Percentiles rank a stretch among this genome's conserved stretches.
phyloP scores from a whole-genome alignment of 768 basidiomycete genomes.

The Rubroboletus satanas region DNA sequence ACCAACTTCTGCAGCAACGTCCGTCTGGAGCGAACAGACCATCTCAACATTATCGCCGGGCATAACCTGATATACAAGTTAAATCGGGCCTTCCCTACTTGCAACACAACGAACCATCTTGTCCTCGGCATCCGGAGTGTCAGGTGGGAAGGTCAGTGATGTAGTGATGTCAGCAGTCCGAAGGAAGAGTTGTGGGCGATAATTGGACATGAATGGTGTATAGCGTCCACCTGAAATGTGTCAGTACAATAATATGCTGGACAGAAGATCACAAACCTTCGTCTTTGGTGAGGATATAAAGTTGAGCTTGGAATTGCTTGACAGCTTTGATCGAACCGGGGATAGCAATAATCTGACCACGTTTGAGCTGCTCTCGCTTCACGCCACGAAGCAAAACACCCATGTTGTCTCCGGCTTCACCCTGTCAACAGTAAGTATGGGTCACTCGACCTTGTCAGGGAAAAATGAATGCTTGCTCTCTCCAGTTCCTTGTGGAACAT shows the following conservation, averaged over 20 bases:
- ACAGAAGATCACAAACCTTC: conserved; percentile 36
- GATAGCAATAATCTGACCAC: conserved; percentile 87
- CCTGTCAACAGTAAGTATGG: conserved; percentile 39
- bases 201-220: conserved; percentile 90
- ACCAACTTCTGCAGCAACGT: conserved; percentile 87
- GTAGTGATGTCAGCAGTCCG: conserved; percentile 94
- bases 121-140: conserved; percentile 72
- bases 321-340: conserved; percentile 92
- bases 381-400: conserved; percentile 93
- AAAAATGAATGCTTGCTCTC: conserved; percentile 46
- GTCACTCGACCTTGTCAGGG: not conserved
- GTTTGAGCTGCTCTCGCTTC: conserved; percentile 92
- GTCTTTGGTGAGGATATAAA: conserved; percentile 55
- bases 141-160: conserved; percentile 79
- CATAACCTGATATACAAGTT: conserved; percentile 61
- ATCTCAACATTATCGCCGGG: conserved; percentile 98
- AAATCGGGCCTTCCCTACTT: not conserved
- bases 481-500: conserved; percentile 99
- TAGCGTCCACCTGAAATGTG: conserved; percentile 59
- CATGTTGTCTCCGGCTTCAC: conserved; percentile 99
- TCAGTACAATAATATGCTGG: conserved; percentile 45
- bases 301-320: conserved; percentile 90
- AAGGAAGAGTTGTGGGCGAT: conserved; percentile 92
- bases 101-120: conserved; percentile 63
- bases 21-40: conserved; percentile 74